A percentile compares a stretch with the other conserved stretches of the same genome.
These are phyloP conservation scores for Limnanthes douglasii DNA, from an alignment of 345 rosid genomes.

Conservation along the genomic window DNA sequence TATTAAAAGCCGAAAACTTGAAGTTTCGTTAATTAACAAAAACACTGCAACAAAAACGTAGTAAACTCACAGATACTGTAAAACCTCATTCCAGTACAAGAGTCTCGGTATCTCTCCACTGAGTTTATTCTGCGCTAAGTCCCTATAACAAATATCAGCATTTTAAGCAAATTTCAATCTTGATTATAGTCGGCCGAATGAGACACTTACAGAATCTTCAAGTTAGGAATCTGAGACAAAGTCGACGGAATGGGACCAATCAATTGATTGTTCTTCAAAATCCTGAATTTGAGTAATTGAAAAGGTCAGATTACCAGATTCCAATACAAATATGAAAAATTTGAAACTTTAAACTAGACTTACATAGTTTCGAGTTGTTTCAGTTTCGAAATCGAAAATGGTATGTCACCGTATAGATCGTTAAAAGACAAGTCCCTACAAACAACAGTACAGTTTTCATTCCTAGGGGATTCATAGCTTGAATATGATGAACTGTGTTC, in stretches of 20 bases:
- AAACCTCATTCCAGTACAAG: constrained; percentile 96
- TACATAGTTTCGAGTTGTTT: constrained; percentile 70
- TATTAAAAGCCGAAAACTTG: not conserved
- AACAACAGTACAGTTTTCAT: too few species aligned
- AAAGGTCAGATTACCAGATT: not conserved
- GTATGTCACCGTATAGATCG: constrained; percentile 81
- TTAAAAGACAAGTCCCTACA: constrained; percentile 91
- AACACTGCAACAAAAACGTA: too few species aligned
- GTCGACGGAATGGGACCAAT: constrained; percentile 88
- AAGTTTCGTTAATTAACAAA: too few species aligned
- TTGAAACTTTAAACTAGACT: constrained; percentile 11
- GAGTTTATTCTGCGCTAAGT: constrained; percentile 76
- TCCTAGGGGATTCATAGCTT: too few species aligned
- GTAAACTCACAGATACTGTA: constrained; percentile 82
- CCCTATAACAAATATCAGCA: too few species aligned
- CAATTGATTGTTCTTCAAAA: constrained; percentile 75
- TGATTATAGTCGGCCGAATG: not conserved
- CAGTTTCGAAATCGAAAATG: constrained; percentile 80
- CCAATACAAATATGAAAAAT: not conserved
- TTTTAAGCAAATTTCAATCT: too few species aligned
- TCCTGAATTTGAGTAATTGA: too few species aligned
- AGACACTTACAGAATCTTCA: constrained; percentile 60
- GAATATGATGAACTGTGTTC: not conserved
- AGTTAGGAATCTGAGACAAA: constrained; percentile 85
- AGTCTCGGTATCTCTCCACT: constrained; percentile 96